phyloP scores from a whole-genome alignment of 2,329 filamentous ascomycete genomes.

The Hymenoscyphus salicellus region DNA sequence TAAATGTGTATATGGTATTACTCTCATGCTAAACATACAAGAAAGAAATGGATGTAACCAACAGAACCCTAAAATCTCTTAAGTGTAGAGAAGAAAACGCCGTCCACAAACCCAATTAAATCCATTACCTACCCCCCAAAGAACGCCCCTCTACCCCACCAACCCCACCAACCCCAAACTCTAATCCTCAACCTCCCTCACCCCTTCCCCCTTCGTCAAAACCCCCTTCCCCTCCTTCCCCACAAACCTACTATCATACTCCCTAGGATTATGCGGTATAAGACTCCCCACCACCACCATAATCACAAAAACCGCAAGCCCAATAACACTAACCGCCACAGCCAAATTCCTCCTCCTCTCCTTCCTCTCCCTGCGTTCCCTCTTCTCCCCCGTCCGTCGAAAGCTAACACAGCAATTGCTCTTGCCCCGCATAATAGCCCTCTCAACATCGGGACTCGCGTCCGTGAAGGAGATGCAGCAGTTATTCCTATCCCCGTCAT shows the following conservation, averaged over 20 bases:
- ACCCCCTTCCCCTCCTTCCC: neutral
- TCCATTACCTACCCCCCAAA: neutral
- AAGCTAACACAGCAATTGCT: constrained; percentile 30
- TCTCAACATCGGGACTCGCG: constrained; percentile 27
- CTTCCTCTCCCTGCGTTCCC: constrained; percentile 4
- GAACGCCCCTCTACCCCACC: neutral
- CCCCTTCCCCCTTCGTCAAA: neutral
- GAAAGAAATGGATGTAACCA: neutral
- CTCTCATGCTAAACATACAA: neutral
- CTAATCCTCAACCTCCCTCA: neutral
- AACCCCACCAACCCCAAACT: neutral
- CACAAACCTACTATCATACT: too few relatives aligned
- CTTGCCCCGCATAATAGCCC: constrained; percentile 14
- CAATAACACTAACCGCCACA: neutral
- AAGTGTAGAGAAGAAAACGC: neutral
- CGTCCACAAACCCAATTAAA: neutral
- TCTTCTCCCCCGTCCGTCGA: neutral
- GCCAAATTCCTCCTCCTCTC: constrained; percentile 2
- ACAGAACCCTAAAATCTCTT: neutral
- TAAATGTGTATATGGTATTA: neutral
- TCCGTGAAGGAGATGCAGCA: constrained; percentile 32
- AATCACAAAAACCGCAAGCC: constrained; percentile 1
- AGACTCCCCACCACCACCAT: neutral
- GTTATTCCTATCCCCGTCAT: constrained; percentile 16
- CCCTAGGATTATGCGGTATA: too few relatives aligned